Evolutionary conservation across 2,329 filamentous ascomycete species (phyloP).

Genomic region (Pseudogymnoascus destructans): DNA sequence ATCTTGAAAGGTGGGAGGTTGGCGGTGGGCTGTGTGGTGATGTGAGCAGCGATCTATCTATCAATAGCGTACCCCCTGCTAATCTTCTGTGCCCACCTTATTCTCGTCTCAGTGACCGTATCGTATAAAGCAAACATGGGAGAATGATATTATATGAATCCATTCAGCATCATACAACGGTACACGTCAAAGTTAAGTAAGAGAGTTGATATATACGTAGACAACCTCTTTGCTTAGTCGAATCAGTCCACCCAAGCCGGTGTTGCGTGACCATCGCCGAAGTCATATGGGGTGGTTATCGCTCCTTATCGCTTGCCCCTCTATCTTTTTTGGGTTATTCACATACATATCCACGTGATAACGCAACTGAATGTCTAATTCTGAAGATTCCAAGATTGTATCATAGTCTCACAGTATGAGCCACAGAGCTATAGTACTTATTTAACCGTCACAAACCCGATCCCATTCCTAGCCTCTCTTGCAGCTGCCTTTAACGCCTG

Average conservation of each 20-base stretch:
- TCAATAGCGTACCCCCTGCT: conserved; percentile 5
- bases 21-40: conserved; percentile 1
- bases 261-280: neutral
- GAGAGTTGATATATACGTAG: conserved; percentile 5
- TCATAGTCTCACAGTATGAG: neutral
- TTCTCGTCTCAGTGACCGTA: neutral
- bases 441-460: conserved; percentile 54
- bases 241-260: conserved; percentile 3
- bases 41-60: neutral
- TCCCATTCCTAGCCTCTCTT: conserved; percentile 43
- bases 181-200: neutral
- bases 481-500: conserved; percentile 47
- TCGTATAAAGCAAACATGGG: neutral
- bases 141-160: neutral
- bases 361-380: neutral
- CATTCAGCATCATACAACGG: neutral
- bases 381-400: neutral
- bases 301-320: neutral
- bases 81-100: neutral
- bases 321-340: neutral
- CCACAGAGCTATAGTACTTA: conserved; percentile 25
- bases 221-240: neutral
- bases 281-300: conserved; percentile 1
- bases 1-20: neutral
- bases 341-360: neutral